Conservation (phyloP, 1,284 basidiomycete genomes). For the Paramarasmius palmivorus region DNA sequence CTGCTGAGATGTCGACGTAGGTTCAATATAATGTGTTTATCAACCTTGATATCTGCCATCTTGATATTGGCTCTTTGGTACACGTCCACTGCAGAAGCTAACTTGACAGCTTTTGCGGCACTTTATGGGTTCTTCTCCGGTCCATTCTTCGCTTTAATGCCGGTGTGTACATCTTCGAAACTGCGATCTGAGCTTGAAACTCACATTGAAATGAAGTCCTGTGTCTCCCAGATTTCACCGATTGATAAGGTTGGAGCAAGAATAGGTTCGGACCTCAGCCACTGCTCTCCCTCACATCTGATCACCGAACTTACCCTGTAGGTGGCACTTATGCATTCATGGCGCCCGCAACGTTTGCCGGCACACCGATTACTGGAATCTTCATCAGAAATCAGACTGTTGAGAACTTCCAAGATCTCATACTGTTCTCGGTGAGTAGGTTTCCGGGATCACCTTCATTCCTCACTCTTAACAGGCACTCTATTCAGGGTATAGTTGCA, state of each 20-base stretch:
- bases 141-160: constrained; percentile 25
- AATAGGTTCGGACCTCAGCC: constrained; percentile 15
- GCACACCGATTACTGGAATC: constrained; percentile 23
- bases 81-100: constrained; percentile 20
- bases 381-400: constrained; percentile 20
- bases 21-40: constrained; percentile 21
- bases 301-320: neutral
- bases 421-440: constrained; percentile 22
- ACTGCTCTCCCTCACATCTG: too few relatives aligned
- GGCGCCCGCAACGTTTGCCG: constrained; percentile 23
- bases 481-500: neutral
- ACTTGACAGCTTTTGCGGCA: constrained; percentile 23
- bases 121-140: constrained; percentile 26
- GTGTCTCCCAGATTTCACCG: constrained; percentile 25
- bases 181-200: neutral
- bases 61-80: constrained; percentile 27
- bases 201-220: constrained; percentile 14
- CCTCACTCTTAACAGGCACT: neutral
- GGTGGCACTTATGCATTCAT: constrained; percentile 17
- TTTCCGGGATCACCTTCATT: neutral
- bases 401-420: constrained; percentile 22
- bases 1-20: neutral
- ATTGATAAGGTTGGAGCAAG: constrained; percentile 27
- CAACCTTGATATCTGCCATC: constrained; percentile 19
- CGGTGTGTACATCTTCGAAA: constrained; percentile 15